Evolutionary conservation across 192 early-diverging fungal genomes (phyloP), one percentile per base, ranked within the genome.

Genomic region (Thamnidium elegans): DNA sequence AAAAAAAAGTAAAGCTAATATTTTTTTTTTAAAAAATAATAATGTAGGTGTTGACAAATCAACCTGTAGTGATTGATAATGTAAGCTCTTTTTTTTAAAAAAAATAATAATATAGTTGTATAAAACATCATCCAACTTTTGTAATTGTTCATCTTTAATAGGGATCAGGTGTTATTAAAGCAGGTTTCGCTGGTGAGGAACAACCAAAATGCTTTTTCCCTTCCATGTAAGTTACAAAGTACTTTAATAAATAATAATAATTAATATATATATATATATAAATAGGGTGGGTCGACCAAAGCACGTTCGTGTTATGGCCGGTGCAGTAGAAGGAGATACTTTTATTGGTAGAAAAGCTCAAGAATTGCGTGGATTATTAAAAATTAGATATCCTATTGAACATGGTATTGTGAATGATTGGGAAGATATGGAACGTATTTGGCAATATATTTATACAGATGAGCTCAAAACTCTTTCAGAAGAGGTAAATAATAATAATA

Each of bases 91-190:
- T 50, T 63, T 62, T 14, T 21, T 11, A 3, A 10, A 32, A 15
- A 20, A 2, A 50, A n/a, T n/a, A n/a, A n/a, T n/a, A n/a, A n/a
- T n/a, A n/a, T n/a, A n/a, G n/a, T n/a, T n/a, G n/a, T n/a, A n/a
- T n/a, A 20, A 20, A 20, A 19, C 9, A 53, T 21, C 39, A 20
- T 19, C 15, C 30, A 20, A 10, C 7, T 26, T n/a, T 43, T 17
- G 3, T 43, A 42, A n/a, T 58, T 42, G 31, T 55, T 34, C 45
- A 36, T 36, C 62, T 56, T 17, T 61, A 15, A 50, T 84, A 98
- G 96, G 97, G 97, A 26, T 99, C 97, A 15, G 97, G 97, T 48
- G 89, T 95, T 72, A 97, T 99, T 71, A 99, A 99, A 72, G 96
- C 95, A 15, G 97, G 97, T 15, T 98, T 99, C 75, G 96, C 97